Evolutionary conservation across 2,329 filamentous ascomycete genomes (phyloP), one percentile per base, ranked within the genome.

Genomic region (Decorospora gaudefroyi): DNA sequence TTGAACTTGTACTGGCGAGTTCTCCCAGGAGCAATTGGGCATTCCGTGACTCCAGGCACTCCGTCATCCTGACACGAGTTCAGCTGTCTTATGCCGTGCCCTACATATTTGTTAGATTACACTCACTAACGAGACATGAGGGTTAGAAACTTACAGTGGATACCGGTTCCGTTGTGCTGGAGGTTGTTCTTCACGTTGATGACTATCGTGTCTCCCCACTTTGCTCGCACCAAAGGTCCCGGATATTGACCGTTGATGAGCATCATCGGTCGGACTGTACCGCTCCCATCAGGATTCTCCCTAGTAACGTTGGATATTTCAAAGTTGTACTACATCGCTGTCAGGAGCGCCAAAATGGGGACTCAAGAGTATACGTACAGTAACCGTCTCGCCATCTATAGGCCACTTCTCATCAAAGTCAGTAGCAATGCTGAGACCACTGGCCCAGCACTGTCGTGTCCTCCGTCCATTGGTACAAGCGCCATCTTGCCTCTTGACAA

Each of bases 21-120:
- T 4, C 76, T 65, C 0, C 79, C 80, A 0, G 85, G 84, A 3
- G 83, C 74, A 48, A 87, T 82, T 1, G 86, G 85, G 52, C 86
- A 89, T 64, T 89, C 84, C 17, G 46, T 54, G 17, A 57, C 36
- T 30, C 75, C 76, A 18, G 70, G 69, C 3, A 84, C 81, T 40
- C 83, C 83, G 52, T 86, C 83, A 37, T 78, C 72, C 43, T 78
- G 70, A 56, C 68, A 53, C 58, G 59, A 51, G 42, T 64, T 62
- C 26, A 64, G 38, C 35, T 65, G 62, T 23, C 74, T 64, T 17
- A 79, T 61, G 21, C 77, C 77, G 47, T 80, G 78, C 73, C 74
- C n/a, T n/a, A n/a, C n/a, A n/a, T n/a, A n/a, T n/a, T n/a, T n/a
- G n/a, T n/a, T n/a, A n/a, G n/a, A n/a, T n/a, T n/a, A n/a, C n/a